Evolutionary conservation across 352 stramenopile genomes (phyloP), one percentile per base, ranked within the genome.

Genomic region (Globisporangium sylvaticum): DNA sequence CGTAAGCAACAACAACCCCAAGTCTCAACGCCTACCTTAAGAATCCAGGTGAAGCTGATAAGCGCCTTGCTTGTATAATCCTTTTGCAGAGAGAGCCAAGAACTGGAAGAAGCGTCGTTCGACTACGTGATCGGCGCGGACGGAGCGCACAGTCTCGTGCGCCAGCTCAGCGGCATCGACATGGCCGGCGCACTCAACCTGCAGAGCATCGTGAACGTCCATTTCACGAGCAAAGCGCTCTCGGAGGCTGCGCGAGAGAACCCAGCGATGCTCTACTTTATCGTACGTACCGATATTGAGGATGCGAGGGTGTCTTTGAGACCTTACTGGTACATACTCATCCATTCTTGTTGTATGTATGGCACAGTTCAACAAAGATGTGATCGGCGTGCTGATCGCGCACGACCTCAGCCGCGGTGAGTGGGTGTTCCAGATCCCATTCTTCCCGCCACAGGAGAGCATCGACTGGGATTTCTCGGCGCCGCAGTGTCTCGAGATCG

Each of bases 231-330:
- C 74, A 77, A 82, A 58, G 67, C 79, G 32, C 72, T 95, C 9
- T 89, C 84, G 0, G 58, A 74, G 14, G 75, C 79, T 6, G 82
- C 79, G 4, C 62, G 77, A 6, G 78, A 92, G 55, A 85, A 92
- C 62, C 83, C 82, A 15, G 93, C 81, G 37, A 99, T 99, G 96
- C 77, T 99, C 37, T 97, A 98, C 76, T 98, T 98, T 70, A 76
- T 98, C 71, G 76, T 93, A 84, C 59, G 70, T 63, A n/a, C n/a
- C n/a, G n/a, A n/a, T n/a, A 7, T 24, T 15, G 10, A 37, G 8
- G 52, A 12, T 39, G 25, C 15, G 8, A 42, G 22, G 0, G 56
- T 44, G 37, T 22, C 24, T 54, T 27, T 27, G 9, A 54, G 9
- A 34, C 27, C n/a, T n/a, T n/a, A n/a, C n/a, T n/a, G n/a, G n/a